These are phyloP conservation scores for Sporothrix pallida DNA, from an alignment of 2,329 filamentous ascomycete species.

Conservation along the genomic window DNA sequence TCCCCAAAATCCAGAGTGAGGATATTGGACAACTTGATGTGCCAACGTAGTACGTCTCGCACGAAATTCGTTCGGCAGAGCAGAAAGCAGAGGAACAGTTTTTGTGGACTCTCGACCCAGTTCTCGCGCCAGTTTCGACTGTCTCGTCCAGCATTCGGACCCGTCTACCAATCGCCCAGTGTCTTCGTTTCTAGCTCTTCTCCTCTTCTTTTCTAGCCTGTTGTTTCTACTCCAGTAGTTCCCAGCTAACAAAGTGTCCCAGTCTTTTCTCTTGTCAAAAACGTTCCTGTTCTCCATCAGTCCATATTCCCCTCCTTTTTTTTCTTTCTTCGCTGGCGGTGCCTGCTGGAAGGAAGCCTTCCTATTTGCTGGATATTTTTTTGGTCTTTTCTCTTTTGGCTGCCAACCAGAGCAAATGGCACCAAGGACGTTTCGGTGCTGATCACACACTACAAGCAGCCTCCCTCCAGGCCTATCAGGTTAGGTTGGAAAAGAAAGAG, in stretches of 20 bases:
- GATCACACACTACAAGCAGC: background rate
- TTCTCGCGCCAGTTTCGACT: no score
- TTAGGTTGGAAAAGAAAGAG: background rate
- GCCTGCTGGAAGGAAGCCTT: background rate
- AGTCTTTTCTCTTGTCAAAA: background rate
- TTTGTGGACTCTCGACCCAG: no score
- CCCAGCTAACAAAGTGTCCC: background rate
- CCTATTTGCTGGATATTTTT: conserved; percentile 12
- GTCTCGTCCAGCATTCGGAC: no score
- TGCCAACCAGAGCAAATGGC: background rate
- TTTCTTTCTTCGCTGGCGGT: background rate
- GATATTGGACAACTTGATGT: background rate
- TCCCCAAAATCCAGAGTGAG: background rate
- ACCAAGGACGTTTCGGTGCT: background rate
- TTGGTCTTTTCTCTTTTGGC: background rate
- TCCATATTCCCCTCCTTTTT: background rate
- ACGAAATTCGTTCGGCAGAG: background rate
- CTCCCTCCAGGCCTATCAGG: background rate
- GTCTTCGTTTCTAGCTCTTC: no score
- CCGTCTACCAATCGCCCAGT: no score
- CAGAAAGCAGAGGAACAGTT: background rate
- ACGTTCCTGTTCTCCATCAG: background rate
- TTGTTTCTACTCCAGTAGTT: no score
- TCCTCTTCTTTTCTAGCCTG: no score
- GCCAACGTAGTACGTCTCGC: background rate